Percentiles rank a stretch among this genome's conserved stretches.
These are phyloP conservation scores for Clonostachys rhizophaga DNA, from an alignment of 2,329 filamentous ascomycete species.

Conservation along the genomic window DNA sequence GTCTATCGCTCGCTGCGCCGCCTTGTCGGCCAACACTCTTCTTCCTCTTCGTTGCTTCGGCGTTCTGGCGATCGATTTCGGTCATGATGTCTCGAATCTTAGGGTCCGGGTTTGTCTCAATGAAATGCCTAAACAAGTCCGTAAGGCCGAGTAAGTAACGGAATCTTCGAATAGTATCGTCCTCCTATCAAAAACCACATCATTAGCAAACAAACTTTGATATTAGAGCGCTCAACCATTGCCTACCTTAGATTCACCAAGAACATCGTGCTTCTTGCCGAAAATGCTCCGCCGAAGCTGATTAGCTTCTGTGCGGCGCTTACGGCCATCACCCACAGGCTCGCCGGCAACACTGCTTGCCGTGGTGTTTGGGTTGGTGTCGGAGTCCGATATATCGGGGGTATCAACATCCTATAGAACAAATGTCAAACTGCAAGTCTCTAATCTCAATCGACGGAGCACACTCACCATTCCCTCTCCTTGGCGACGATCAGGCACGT, in stretches of 20 bases:
- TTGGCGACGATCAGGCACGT: conserved; percentile 43
- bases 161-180: conserved; percentile 92
- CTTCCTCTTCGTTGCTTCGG: conserved; percentile 64
- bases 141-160: conserved; percentile 92
- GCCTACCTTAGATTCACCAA: conserved; percentile 86
- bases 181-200: conserved; percentile 54
- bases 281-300: conserved; percentile 89
- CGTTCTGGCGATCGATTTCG: conserved; percentile 92
- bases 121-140: conserved; percentile 97
- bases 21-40: conserved; percentile 77
- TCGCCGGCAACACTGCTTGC: conserved; percentile 87
- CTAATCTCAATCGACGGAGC: neutral
- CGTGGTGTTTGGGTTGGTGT: conserved; percentile 63
- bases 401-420: conserved; percentile 52
- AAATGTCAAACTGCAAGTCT: neutral
- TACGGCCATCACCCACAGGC: conserved; percentile 68
- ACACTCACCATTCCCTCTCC: conserved; percentile 44
- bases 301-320: conserved; percentile 79
- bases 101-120: conserved; percentile 94
- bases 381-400: conserved; percentile 61
- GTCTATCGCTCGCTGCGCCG: conserved; percentile 72
- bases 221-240: conserved; percentile 3
- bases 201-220: conserved; percentile 5
- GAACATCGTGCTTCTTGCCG: conserved; percentile 87
- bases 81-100: conserved; percentile 90